phyloP scores from a whole-genome alignment of 1,284 basidiomycete species.

The Apiotrichum veenhuisii region DNA sequence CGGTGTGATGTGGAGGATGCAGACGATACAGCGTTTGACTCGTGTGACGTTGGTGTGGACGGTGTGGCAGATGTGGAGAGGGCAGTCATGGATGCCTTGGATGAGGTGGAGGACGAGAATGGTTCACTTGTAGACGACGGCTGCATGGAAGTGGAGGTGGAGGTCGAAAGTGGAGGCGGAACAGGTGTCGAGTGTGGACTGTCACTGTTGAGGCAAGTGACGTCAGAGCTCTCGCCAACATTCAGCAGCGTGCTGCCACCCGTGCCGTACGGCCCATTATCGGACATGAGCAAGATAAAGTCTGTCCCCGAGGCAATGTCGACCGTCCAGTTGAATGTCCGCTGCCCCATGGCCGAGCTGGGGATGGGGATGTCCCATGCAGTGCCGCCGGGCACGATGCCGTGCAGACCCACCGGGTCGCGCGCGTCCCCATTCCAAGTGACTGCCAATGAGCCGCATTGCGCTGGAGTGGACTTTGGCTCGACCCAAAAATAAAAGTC shows the following conservation, averaged over 20 bases:
- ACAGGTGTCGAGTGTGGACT: constrained; percentile 16
- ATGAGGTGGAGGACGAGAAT: not conserved
- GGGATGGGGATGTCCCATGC: constrained; percentile 38
- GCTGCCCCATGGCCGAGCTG: not conserved
- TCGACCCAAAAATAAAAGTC: constrained; percentile 37
- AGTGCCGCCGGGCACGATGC: constrained; percentile 37
- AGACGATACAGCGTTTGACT: too few relatives aligned
- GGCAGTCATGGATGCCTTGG: too few relatives aligned
- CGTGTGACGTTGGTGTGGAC: too few relatives aligned
- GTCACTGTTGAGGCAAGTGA: constrained; percentile 27
- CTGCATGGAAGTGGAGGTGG: not conserved
- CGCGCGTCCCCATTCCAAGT: constrained; percentile 31
- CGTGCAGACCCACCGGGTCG: constrained; percentile 33
- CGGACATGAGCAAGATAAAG: constrained; percentile 41
- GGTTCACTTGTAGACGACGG: not conserved
- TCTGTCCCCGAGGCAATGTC: constrained; percentile 33
- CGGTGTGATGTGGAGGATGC: not conserved
- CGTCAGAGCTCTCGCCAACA: constrained; percentile 21
- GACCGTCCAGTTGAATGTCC: constrained; percentile 28
- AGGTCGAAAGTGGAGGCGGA: not conserved
- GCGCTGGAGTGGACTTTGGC: constrained; percentile 27
- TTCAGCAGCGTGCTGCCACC: constrained; percentile 38
- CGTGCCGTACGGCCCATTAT: constrained; percentile 33
- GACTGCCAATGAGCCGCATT: constrained; percentile 32
- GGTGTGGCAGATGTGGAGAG: too few relatives aligned